These are phyloP conservation scores for Cystobasidium tubakii DNA, from an alignment of 768 basidiomycete species.

Conservation along the genomic window DNA sequence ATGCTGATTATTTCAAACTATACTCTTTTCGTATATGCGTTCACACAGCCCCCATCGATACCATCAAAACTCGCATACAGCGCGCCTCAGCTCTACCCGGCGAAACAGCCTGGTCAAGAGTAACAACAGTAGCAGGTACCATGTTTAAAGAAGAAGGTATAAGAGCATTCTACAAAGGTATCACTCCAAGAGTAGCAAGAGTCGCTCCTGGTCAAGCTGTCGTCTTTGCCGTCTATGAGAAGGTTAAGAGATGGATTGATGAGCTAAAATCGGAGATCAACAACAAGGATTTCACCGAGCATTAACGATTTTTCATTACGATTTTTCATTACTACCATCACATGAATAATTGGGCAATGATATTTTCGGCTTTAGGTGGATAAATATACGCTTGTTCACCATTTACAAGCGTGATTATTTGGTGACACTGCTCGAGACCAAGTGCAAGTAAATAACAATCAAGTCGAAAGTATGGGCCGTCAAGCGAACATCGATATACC, in stretches of 20 bases:
- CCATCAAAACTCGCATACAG: slow-evolving; percentile 60
- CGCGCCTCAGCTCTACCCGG: slow-evolving; percentile 63
- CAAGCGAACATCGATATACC: no score
- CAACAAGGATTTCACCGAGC: slow-evolving; percentile 17
- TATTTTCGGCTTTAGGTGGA: no score
- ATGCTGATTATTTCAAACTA: no score
- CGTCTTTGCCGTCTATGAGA: slow-evolving; percentile 95
- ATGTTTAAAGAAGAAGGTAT: slow-evolving; percentile 92
- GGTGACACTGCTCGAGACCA: no score
- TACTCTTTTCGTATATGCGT: no score
- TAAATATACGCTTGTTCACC: no score
- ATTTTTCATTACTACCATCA: no score
- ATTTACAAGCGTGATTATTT: no score
- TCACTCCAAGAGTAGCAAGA: slow-evolving; percentile 88
- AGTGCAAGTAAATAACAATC: no score
- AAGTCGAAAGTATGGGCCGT: no score
- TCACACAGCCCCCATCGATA: slow-evolving; percentile 43
- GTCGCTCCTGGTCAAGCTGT: slow-evolving; percentile 92
- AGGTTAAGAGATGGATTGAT: slow-evolving; percentile 53
- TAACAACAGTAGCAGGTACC: slow-evolving; percentile 71
- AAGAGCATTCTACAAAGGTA: slow-evolving; percentile 92
- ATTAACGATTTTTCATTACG: slow-evolving; percentile 6
- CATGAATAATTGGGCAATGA: no score
- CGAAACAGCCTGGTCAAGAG: slow-evolving; percentile 69
- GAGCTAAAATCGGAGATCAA: slow-evolving; percentile 14